A percentile compares a stretch with the other conserved stretches of the same genome.
phyloP scores from a whole-genome alignment of 108 stramenopile species.

The Phaeodactylum tricornutum region DNA sequence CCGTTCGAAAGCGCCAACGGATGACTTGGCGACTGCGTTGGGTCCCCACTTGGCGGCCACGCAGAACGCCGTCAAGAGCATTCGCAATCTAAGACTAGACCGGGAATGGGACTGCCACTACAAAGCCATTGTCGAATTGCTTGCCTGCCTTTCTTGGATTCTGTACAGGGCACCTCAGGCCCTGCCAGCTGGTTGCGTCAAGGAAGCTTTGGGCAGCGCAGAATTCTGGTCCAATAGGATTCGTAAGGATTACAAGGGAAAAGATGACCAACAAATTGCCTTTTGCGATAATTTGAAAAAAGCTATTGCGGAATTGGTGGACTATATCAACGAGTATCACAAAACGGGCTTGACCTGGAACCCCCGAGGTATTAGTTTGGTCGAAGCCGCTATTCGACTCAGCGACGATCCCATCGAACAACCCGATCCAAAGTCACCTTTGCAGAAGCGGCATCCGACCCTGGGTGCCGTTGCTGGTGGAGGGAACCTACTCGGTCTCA shows the following conservation, averaged over 20 bases:
- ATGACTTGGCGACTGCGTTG: constrained; percentile 29
- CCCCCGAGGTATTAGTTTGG: constrained; percentile 67
- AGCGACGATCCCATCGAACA: constrained; percentile 8
- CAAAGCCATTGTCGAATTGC: constrained; percentile 74
- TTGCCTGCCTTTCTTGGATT: constrained; percentile 68
- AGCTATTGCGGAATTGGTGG: constrained; percentile 53
- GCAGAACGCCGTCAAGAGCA: constrained; percentile 47
- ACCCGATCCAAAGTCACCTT: constrained; percentile 1
- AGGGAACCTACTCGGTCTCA: constrained; percentile 45
- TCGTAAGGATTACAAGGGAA: constrained; percentile 85
- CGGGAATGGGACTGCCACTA: constrained; percentile 66
- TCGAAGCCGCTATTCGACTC: constrained; percentile 50
- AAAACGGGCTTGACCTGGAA: constrained; percentile 86
- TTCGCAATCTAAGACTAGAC: constrained; percentile 47
- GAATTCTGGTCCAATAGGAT: constrained; percentile 96
- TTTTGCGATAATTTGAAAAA: constrained; percentile 89
- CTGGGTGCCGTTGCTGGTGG: constrained; percentile 12
- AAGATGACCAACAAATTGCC: constrained; percentile 67
- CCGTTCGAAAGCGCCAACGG: constrained; percentile 43
- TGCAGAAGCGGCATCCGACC: constrained; percentile 8
- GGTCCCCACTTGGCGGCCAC: constrained; percentile 48
- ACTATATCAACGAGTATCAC: constrained; percentile 87
- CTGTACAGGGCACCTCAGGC: constrained; percentile 44
- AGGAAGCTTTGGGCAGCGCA: constrained; percentile 77
- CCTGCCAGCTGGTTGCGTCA: constrained; percentile 56